Evolutionary conservation across 805 yeast genomes (phyloP).

Genomic region (Yarrowia hollandica): DNA sequence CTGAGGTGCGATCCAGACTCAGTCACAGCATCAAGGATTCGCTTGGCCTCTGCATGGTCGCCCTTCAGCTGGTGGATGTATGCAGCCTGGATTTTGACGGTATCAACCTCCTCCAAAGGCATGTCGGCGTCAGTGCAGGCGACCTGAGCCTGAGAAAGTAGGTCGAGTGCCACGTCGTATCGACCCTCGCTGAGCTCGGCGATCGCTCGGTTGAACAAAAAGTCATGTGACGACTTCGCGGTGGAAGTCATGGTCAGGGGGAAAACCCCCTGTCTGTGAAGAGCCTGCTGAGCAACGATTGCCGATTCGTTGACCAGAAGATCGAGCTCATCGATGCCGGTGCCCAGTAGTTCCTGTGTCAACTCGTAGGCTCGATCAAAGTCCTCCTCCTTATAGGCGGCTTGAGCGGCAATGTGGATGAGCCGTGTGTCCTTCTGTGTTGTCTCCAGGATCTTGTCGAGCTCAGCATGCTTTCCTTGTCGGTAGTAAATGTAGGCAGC

Average conservation of each 20-base stretch:
- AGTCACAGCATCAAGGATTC: constrained; percentile 45
- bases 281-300: constrained; percentile 53
- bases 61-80: constrained; percentile 50
- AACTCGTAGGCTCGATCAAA: constrained; percentile 47
- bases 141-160: constrained; percentile 50
- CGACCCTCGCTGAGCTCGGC: constrained; percentile 49
- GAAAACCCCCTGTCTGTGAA: constrained; percentile 30
- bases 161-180: constrained; percentile 44
- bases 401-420: constrained; percentile 54
- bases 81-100: constrained; percentile 61
- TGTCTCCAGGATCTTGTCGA: constrained; percentile 35
- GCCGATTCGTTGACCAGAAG: constrained; percentile 62
- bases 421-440: neutral
- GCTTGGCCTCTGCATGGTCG: constrained; percentile 43
- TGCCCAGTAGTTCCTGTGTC: constrained; percentile 45
- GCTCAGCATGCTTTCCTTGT: constrained; percentile 47
- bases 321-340: constrained; percentile 48
- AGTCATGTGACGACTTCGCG: constrained; percentile 50
- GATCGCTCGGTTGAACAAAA: constrained; percentile 59
- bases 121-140: constrained; percentile 51
- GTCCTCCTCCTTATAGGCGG: constrained; percentile 52
- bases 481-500: constrained; percentile 62
- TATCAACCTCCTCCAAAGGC: constrained; percentile 51
- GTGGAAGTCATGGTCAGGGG: constrained; percentile 32
- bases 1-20: constrained; percentile 19